Conservation (phyloP, 768 basidiomycete species). For the Hysterangium stoloniferum region DNA sequence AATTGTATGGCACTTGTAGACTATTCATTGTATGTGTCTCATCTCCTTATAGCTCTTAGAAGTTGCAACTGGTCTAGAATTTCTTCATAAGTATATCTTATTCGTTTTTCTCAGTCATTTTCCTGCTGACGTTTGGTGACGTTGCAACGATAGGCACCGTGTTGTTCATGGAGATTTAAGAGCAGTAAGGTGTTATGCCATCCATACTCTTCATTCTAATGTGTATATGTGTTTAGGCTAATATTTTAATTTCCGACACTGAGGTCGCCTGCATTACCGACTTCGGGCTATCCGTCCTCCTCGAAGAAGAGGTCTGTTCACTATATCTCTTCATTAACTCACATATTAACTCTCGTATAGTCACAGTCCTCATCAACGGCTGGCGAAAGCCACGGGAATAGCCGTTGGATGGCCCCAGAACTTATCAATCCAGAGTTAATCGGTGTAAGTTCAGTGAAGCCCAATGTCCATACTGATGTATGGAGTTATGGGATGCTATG, state of each 20-base stretch:
- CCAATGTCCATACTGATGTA: slow-evolving; percentile 32
- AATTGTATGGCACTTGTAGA: slow-evolving; percentile 15
- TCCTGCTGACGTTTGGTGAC: slow-evolving; percentile 3
- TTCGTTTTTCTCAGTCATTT: slow-evolving; percentile 5
- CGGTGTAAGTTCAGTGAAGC: slow-evolving; percentile 17
- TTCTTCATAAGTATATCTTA: slow-evolving; percentile 5
- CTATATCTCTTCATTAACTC: slow-evolving; percentile 4
- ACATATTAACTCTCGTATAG: not conserved
- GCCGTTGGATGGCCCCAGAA: slow-evolving; percentile 37
- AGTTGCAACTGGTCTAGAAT: slow-evolving; percentile 28
- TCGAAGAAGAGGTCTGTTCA: slow-evolving; percentile 21
- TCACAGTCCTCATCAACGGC: slow-evolving; percentile 19
- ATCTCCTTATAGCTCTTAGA: slow-evolving; percentile 21
- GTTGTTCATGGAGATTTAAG: slow-evolving; percentile 18
- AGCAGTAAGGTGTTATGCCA: slow-evolving; percentile 13
- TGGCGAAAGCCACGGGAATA: slow-evolving; percentile 22
- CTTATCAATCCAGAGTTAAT: slow-evolving; percentile 22
- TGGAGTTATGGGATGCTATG: slow-evolving; percentile 45
- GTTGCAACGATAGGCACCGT: slow-evolving; percentile 15
- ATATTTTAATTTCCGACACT: slow-evolving; percentile 34
- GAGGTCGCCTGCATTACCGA: slow-evolving; percentile 36
- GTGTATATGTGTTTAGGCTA: slow-evolving; percentile 26
- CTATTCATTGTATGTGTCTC: not conserved
- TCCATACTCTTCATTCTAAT: not conserved
- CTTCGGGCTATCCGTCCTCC: slow-evolving; percentile 32